Evolutionary conservation across 1,284 basidiomycete genomes (phyloP), one percentile per base, ranked within the genome.

Genomic region (Austroboletus olivaceoglutinosus): DNA sequence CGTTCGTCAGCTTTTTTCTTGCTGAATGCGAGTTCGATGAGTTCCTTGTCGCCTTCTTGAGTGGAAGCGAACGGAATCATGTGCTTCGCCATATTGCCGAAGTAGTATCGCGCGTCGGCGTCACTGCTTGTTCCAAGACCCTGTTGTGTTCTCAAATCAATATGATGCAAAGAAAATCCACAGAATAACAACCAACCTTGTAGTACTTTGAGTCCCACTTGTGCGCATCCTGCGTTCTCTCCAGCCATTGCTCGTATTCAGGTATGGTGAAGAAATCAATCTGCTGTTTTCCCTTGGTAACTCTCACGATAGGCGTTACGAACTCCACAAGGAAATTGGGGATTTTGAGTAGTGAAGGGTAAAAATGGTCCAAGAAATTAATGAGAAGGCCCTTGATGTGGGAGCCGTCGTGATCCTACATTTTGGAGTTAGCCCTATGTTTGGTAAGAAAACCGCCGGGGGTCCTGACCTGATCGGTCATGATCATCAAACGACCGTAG

Each of bases 1-100:
- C 97, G 89, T 19, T 99, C 94, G 58, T 99, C 97, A 0, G 95
- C 93, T 70, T 97, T 98, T 78, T 98, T 99, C 83, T 99, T 99
- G 77, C 93, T 98, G 78, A 99, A 99, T 0, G 97, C 97, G 56
- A 99, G 86, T 49, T 99, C 96, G 56, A 99, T 97, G 34, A 99
- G 78, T 5, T 87, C 85, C 48, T 84, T 85, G 61, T 99, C 97
- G 3, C 88, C 93, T 0, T 87, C 81, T 62, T 89, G 81, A 11
- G 86, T 88, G 2, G 86, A 76, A 1, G 90, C 82, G 72, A 99
- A 99, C 0, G 92, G 87, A 48, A 99, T 89, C 80, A 96, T 89
- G 69, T 99, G 97, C 67, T 89, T 95, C 64, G 81, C 80, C 82
- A 99, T 93, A 61, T 91, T 82, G 55, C 86, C 79, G 70, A 99